Evolutionary conservation across 495 filamentous ascomycete genomes (phyloP), one percentile per base, ranked within the genome.

Genomic region (Amorphotheca resinae): DNA sequence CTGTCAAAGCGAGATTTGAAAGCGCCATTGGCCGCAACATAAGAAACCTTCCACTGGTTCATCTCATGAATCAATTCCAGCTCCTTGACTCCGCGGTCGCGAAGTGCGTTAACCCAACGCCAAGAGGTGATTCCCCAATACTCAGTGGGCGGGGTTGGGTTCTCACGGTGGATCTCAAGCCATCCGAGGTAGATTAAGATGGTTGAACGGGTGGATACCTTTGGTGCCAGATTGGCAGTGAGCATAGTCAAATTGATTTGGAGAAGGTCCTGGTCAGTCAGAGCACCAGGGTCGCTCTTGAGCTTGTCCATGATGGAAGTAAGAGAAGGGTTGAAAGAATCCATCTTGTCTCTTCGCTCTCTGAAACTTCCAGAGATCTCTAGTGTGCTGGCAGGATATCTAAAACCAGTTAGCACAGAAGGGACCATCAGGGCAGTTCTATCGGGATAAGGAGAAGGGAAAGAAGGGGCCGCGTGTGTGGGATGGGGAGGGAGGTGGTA

Each of bases 131-230:
- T 23, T 15, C 11, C n/a, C 52, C 52, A 54, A 9, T 34, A 7
- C 17, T 26, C 20, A 6, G 44, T 40, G 21, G 26, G 14, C 1
- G 26, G n/a, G 9, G 38, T 22, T 9, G 47, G 41, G 2, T 37
- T 2, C 12, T 15, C 12, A 23, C 44, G 48, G 17, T 54, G 48
- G 11, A 43, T 17, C 22, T 54, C 44, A 3, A 54, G 44, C 52
- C 48, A 54, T 11, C 33, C 26, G 17, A 48, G 34, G 25, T 48
- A 54, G 22, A 48, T 33, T 9, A 5, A 16, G 5, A 47, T n/a
- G 8, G 32, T 48, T 21, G 15, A 12, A 2, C 22, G 20, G 8
- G 11, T 14, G 17, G 52, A 37, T 16, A 45, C 32, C 9, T 8
- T 34, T 23, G 9, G 25, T 3, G 30, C 14, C 16, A 49, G 7